phyloP scores from a whole-genome alignment of 345 rosid genomes.

The Xanthoceras sorbifolium region DNA sequence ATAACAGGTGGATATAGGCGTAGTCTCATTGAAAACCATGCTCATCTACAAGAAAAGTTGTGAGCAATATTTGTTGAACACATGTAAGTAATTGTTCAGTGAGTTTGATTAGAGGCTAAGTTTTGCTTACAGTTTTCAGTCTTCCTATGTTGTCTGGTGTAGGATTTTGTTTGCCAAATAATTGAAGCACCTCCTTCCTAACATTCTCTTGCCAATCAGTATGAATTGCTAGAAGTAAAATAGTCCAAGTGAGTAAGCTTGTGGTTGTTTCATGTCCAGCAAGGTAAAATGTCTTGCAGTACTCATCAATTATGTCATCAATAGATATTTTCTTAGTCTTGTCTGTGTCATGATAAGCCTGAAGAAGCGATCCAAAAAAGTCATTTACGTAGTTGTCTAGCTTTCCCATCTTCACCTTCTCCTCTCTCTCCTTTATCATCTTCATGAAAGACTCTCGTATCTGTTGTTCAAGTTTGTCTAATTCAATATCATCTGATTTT shows the following conservation, averaged over 20 bases:
- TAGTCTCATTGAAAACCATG: conserved; percentile 45
- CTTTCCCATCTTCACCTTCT: conserved; percentile 2
- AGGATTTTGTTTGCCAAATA: conserved; percentile 28
- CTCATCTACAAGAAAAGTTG: conserved; percentile 19
- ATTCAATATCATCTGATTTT: conserved; percentile 19
- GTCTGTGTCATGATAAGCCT: conserved; percentile 27
- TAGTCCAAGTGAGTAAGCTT: conserved; percentile 39
- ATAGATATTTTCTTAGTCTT: conserved; percentile 27
- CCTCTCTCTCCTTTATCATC: conserved; percentile 35
- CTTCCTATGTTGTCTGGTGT: conserved; percentile 27
- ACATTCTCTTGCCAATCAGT: conserved; percentile 50
- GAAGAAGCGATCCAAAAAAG: conserved; percentile 34
- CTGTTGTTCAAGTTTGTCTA: conserved; percentile 12
- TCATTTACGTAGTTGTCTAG: conserved; percentile 31
- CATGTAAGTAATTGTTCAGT: too few species aligned
- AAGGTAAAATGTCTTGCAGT: conserved; percentile 43
- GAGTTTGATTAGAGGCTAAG: neutral
- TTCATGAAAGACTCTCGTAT: conserved; percentile 18
- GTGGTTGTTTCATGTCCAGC: conserved; percentile 24
- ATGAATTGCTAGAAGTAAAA: conserved; percentile 42
- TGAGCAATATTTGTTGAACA: neutral
- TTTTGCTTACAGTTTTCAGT: conserved; percentile 37
- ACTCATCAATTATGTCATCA: conserved; percentile 46
- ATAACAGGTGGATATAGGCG: conserved; percentile 25
- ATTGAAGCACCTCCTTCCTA: conserved; percentile 37